Conservation (phyloP, 305 asterid species). For the Fraxinus dipetala region DNA sequence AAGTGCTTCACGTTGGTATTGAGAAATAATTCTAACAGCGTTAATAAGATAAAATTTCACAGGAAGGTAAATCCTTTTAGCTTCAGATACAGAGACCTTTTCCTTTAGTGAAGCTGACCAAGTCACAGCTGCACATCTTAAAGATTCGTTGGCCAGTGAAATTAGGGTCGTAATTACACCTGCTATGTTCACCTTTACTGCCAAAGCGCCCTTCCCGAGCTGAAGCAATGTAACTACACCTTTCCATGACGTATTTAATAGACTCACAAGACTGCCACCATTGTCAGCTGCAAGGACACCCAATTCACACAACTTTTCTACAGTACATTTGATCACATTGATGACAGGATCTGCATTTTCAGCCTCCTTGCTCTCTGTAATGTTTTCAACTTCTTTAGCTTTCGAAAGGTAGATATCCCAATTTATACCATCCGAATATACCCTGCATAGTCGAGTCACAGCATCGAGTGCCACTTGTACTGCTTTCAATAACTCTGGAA, state of each 20-base stretch:
- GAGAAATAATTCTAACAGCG: constrained; percentile 89
- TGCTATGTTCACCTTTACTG: constrained; percentile 63
- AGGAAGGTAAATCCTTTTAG: constrained; percentile 88
- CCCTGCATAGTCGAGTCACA: constrained; percentile 72
- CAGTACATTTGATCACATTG: constrained; percentile 48
- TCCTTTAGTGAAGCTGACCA: constrained; percentile 61
- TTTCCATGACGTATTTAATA: constrained; percentile 90
- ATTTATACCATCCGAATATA: constrained; percentile 59
- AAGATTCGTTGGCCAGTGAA: constrained; percentile 68
- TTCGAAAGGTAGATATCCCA: constrained; percentile 52
- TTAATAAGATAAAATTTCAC: constrained; percentile 86
- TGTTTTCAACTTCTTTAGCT: constrained; percentile 38
- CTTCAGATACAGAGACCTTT: constrained; percentile 57
- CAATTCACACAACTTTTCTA: constrained; percentile 72
- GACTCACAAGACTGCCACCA: constrained; percentile 84
- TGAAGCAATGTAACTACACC: constrained; percentile 91
- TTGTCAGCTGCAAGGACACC: constrained; percentile 87
- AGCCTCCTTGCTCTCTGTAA: constrained; percentile 37
- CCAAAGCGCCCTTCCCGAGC: constrained; percentile 78
- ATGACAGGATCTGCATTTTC: constrained; percentile 51
- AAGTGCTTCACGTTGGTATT: constrained; percentile 67
- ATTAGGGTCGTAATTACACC: constrained; percentile 61
- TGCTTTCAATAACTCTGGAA: constrained; percentile 63
- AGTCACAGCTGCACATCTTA: constrained; percentile 67
- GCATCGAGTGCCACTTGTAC: constrained; percentile 62